phyloP scores from a whole-genome alignment of 2,329 filamentous ascomycete species.

The Hypomyces perniciosus region DNA sequence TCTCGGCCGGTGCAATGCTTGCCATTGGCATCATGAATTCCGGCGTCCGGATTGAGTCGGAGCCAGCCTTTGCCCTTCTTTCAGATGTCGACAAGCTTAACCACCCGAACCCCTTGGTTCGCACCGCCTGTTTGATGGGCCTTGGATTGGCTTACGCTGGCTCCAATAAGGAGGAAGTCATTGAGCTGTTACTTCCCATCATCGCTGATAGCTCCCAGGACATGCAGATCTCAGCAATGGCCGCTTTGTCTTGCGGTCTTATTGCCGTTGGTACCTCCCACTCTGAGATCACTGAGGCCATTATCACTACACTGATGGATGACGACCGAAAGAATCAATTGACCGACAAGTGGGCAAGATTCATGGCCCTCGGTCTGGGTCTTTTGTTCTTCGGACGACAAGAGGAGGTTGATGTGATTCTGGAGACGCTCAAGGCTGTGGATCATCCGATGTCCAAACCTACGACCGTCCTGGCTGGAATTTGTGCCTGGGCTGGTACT shows the following conservation, averaged over 20 bases:
- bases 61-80: conserved; percentile 82
- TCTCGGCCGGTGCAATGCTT: conserved; percentile 85
- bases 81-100: conserved; percentile 74
- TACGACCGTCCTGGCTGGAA: conserved; percentile 89
- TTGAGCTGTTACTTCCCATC: conserved; percentile 79
- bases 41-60: conserved; percentile 80
- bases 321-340: conserved; percentile 86
- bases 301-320: conserved; percentile 87
- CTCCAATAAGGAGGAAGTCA: conserved; percentile 83
- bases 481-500: conserved; percentile 96
- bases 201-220: conserved; percentile 77
- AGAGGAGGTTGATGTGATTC: conserved; percentile 96
- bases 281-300: conserved; percentile 83
- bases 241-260: conserved; percentile 81
- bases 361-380: conserved; percentile 89
- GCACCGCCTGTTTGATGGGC: conserved; percentile 89
- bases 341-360: conserved; percentile 97
- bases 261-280: conserved; percentile 91
- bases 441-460: conserved; percentile 96
- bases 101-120: conserved; percentile 69
- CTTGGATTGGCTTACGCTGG: conserved; percentile 91
- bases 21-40: conserved; percentile 95
- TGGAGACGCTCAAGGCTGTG: conserved; percentile 94
- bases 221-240: conserved; percentile 96
- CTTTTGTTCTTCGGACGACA: conserved; percentile 94